Base-by-base conservation (phyloP, 257 asterid species). In the Jaltomata sinuosa region DNA sequence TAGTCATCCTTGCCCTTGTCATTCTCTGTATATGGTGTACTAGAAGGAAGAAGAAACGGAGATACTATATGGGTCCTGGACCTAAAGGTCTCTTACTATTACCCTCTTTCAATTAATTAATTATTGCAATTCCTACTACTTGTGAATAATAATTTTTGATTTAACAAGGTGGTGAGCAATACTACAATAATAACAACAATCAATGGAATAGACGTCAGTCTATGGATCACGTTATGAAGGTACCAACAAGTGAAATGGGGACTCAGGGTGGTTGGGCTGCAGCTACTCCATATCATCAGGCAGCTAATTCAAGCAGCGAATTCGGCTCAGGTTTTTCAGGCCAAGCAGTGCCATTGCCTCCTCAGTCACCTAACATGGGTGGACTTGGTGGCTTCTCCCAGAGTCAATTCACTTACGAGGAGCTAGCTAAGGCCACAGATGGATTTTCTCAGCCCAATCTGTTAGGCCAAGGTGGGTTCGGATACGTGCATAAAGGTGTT, bases 401-500 rank as follows among this genome's bases (percentile, higher is more conserved):
- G 83, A 84, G 87, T 36, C 98, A 91, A 25, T 96, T 96, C 87
- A 86, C 87, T 14, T 92, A 92, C 49, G 95, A 93, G 8, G 98
- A 94, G 64, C 87, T 96, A 8, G 97, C 94, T 0, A 72, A 82
- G 0, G 98, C 98, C 1, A 93, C 97, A 0, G 71, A 83, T 45
- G 95, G 94, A 40, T 96, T 94, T 84, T 92, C 94, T 47, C 93
- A 92, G 10, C 85, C 87, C 22, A 96, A 96, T 72, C 42, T 96
- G 86, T 55, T 96, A 52, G 99, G 99, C 0, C 98, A 94, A 53
- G 99, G 99, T 3, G 99, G 99, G 0, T 96, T 96, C 31, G 99
- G 99, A 1, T 91, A 84, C 36, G 99, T 94, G 9, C 95, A 96
- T 85, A 96, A 92, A 86, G 99, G 99, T 16, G 76, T 96, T 25